Conservation (phyloP, 2,329 filamentous ascomycete species). For the Calonectria crousiana region DNA sequence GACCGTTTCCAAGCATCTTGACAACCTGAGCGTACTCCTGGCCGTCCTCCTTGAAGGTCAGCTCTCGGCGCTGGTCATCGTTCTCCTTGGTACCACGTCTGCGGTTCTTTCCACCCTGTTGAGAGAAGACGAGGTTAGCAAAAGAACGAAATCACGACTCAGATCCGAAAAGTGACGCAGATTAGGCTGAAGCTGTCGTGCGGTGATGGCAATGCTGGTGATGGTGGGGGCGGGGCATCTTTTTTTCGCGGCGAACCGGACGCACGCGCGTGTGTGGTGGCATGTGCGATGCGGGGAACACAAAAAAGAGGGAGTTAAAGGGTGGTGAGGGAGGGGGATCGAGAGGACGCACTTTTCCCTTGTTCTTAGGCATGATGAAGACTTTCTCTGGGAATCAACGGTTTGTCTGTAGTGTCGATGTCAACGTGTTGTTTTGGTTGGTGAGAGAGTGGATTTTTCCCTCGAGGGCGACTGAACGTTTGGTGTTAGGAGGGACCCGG, state of each 20-base stretch:
- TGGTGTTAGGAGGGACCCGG: constrained; percentile 18
- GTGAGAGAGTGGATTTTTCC: constrained; percentile 44
- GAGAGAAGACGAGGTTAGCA: constrained; percentile 2
- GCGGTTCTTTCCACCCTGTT: constrained; percentile 96
- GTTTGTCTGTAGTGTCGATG: constrained; percentile 32
- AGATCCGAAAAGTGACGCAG: neutral
- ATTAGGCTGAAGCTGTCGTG: neutral
- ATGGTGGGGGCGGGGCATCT: constrained; percentile 48
- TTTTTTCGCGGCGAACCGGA: neutral
- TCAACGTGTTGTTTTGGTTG: constrained; percentile 43
- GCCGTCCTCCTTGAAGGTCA: constrained; percentile 98
- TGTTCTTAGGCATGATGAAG: constrained; percentile 93
- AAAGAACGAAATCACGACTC: neutral
- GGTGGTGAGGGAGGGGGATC: constrained; percentile 16
- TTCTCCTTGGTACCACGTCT: constrained; percentile 99
- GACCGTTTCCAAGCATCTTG: constrained; percentile 97
- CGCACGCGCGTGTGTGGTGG: neutral
- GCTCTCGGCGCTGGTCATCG: constrained; percentile 98
- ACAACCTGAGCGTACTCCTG: constrained; percentile 73
- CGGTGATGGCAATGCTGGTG: constrained; percentile 27
- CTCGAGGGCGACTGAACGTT: constrained; percentile 17
- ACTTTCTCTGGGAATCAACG: constrained; percentile 20
- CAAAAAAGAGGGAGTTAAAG: neutral
- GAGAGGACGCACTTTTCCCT: constrained; percentile 85
- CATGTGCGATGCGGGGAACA: constrained; percentile 13